Base-by-base conservation (phyloP, 192 early-diverging fungal species). In the Podochytrium sp. region DNA sequence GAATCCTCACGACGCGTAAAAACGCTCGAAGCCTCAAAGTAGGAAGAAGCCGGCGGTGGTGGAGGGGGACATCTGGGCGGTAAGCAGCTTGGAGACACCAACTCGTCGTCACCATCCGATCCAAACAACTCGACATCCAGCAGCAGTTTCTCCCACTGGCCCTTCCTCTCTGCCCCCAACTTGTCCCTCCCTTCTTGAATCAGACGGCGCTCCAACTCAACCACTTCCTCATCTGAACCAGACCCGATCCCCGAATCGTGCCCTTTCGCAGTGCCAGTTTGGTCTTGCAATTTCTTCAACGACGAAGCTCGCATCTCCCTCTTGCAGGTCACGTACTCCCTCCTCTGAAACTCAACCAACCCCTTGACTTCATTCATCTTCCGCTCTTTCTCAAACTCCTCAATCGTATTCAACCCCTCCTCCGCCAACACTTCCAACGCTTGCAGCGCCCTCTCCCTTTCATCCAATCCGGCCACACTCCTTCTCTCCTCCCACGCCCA, bases 311-410 rank as follows among this genome's bases (percentile, higher is more conserved):
- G 52, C 25, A 27, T 10, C 52, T 25, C 52, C 30, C 52, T 10
- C 25, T 55, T 55, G 23, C 30, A 20, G 5, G 10, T 23, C 7
- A 55, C 52, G 30, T 23, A 55, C 52, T 10, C 50, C 34, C 55
- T 40, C 20, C 66, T n/a, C 27, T 69, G 66, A 69, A 33, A 69
- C 51, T 51, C 51, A 27, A 27, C 69, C 5, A 71, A 41, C 25
- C 56, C 5, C 14, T 60, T 27, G 47, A 71, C 69, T 59, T 29
- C 39, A 5, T 25, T 25, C 42, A 20, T 38, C 6, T 5, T 65
- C 39, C 18, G n/a, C 27, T 25, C 52, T 55, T 55, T 29, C 12
- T 27, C 52, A 55, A 55, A 20, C 52, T 29, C 23, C 23, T 55
- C 52, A 55, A 55, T 55, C 0, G 20, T 37, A 41, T 25, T 41